Conservation (phyloP, 768 basidiomycete species). For the Tricholoma hemisulphureum region DNA sequence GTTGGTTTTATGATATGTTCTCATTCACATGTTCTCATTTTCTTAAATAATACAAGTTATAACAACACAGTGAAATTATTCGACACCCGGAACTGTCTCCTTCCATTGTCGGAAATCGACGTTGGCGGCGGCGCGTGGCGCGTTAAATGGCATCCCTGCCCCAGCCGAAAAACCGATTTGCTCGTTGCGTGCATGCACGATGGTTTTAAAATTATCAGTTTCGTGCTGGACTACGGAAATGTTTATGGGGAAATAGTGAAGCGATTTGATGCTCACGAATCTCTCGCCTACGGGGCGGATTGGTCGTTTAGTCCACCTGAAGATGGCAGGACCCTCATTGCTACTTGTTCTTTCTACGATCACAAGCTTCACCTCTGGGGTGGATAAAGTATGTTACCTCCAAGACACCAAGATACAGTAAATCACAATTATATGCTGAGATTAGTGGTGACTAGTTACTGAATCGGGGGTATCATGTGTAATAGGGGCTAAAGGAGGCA, state of each 20-base stretch:
- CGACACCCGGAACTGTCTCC: conserved; percentile 68
- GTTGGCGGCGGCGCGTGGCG: conserved; percentile 96
- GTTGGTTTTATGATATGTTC: conserved; percentile 37
- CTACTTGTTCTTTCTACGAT: conserved; percentile 96
- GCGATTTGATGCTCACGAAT: conserved; percentile 73
- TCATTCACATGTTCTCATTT: background rate
- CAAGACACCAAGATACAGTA: background rate
- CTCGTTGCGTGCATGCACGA: conserved; percentile 98
- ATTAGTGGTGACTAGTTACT: background rate
- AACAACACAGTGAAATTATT: conserved; percentile 78
- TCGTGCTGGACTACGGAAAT: conserved; percentile 40
- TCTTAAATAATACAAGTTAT: conserved; percentile 55
- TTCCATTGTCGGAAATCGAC: conserved; percentile 56
- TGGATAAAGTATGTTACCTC: conserved; percentile 38
- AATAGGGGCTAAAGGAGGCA: conserved; percentile 12
- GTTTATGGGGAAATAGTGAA: conserved; percentile 30
- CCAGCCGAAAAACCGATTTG: conserved; percentile 64
- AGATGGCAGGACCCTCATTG: conserved; percentile 54
- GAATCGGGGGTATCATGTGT: background rate
- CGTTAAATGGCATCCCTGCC: conserved; percentile 89
- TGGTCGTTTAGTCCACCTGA: conserved; percentile 60
- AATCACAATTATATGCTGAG: background rate
- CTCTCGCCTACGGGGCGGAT: conserved; percentile 89
- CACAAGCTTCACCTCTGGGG: conserved; percentile 79
- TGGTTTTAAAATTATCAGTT: conserved; percentile 81